Conservation (phyloP, 2,329 filamentous ascomycete genomes). For the Sarocladiaceae sp. region DNA sequence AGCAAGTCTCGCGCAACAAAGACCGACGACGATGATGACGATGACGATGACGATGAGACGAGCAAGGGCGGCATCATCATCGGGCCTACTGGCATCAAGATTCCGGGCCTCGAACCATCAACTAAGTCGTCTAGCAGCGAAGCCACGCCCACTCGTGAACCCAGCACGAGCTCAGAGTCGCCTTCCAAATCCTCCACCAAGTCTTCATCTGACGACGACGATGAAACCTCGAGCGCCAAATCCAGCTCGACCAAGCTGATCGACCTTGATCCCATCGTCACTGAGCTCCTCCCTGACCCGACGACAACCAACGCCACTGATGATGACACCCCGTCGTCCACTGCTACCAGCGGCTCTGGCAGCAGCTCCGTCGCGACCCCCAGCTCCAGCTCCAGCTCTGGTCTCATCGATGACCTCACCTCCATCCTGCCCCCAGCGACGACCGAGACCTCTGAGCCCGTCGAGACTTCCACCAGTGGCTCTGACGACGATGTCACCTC, state of each 20-base stretch:
- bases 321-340: conserved; percentile 10
- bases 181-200: background rate
- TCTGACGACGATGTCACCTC: background rate
- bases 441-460: too few species aligned
- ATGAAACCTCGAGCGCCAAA: background rate
- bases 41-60: conserved; percentile 10
- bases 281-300: background rate
- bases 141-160: background rate
- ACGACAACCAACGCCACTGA: conserved; percentile 6
- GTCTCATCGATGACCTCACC: background rate
- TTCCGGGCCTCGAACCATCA: conserved; percentile 10
- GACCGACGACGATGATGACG: conserved; percentile 12
- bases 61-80: conserved; percentile 20
- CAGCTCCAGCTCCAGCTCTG: background rate
- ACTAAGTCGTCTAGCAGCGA: background rate
- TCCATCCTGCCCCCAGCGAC: background rate
- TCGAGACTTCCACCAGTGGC: conserved; percentile 7
- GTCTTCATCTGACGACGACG: conserved; percentile 7
- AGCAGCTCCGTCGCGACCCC: background rate
- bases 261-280: conserved; percentile 5
- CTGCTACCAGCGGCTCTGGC: conserved; percentile 1
- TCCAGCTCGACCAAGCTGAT: conserved; percentile 7
- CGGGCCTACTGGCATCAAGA: conserved; percentile 21
- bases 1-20: background rate
- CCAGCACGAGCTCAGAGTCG: background rate